Conservation (phyloP, 345 rosid species). For the Bruguiera gymnorhiza region DNA sequence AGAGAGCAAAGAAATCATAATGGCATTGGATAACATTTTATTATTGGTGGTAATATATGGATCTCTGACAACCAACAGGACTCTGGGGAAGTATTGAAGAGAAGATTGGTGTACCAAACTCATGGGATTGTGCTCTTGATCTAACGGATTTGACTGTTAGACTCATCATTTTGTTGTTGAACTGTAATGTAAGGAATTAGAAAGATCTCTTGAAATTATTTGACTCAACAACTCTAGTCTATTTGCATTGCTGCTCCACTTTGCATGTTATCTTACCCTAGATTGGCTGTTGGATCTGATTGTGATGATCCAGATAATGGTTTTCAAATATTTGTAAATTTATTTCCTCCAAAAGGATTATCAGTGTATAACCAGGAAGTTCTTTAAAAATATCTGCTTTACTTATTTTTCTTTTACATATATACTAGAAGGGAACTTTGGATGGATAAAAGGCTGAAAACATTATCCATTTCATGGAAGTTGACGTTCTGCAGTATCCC, state of each 20-base stretch:
- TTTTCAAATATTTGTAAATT: no score
- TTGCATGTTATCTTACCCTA: no score
- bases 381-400: no score
- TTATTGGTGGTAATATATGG: background rate
- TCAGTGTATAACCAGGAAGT: no score
- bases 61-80: constrained; percentile 1
- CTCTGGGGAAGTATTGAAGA: background rate
- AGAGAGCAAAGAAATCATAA: background rate
- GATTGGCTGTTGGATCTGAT: no score
- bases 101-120: background rate
- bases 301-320: no score
- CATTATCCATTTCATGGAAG: background rate
- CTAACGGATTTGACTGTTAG: background rate
- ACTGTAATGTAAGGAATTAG: background rate
- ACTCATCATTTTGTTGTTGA: background rate
- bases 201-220: background rate
- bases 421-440: background rate
- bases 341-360: no score
- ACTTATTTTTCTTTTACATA: no score
- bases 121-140: background rate
- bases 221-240: no score
- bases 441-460: background rate
- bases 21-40: background rate
- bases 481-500: background rate
- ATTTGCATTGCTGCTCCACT: no score